Evolutionary conservation across 352 stramenopile species (phyloP), one percentile per base, ranked within the genome.

Genomic region (Albugo candida): DNA sequence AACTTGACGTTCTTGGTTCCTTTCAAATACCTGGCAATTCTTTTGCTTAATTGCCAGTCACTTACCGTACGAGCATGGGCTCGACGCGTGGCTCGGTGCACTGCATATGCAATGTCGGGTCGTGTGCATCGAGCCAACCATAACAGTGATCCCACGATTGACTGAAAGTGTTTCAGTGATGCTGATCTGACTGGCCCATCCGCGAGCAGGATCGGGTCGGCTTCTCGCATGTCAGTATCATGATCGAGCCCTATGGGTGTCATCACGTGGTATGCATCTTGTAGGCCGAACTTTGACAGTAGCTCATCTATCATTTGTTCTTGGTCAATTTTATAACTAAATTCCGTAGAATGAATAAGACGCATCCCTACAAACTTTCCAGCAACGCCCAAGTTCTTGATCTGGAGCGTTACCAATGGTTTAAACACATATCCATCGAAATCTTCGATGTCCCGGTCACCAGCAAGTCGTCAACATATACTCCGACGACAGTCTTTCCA

Each of bases 391-490:
- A 65, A 43, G 18, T 63, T 49, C 44, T 73, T 70, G 5, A 73
- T 16, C 3, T 56, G 41, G 0, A 64, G 50, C 12, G 14, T 11
- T 0, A 0, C 10, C 24, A 65, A 48, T 18, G 44, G 1, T n/a
- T 4, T 14, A 37, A 54, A 53, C 46, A 62, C 58, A 12, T 19
- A 21, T 58, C 43, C 1, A 60, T 41, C 0, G 34, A 43, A 0
- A 0, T 1, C 12, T 51, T 11, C 41, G 47, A 21, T 0, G 51
- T 63, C 0, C 38, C 51, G 0, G 53, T 67, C 0, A 53, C 56
- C 5, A 74, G 19, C 0, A 74, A 24, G 24, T 74, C 64, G 20
- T 68, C 64, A 0, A 63, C 54, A 45, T 63, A 66, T 1, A 54
- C 42, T 0, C 49, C 60, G 0, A 63, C 49, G 1, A 64, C 12